Conservation (phyloP, 164 flowering plant species). For the Berberis thunbergii region DNA sequence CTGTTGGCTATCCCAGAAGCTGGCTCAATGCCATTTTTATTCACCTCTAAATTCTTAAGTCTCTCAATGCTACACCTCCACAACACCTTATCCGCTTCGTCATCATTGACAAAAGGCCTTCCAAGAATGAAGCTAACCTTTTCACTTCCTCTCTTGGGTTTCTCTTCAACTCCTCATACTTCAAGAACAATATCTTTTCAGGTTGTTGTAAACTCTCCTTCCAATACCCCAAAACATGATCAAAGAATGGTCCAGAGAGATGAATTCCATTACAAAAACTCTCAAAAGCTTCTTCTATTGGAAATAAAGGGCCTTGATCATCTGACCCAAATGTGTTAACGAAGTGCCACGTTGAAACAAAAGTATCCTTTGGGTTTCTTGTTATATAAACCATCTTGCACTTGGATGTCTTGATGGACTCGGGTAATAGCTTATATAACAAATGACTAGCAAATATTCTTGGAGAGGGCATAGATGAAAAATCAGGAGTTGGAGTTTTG, state of each 20-base stretch:
- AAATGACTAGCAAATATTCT: background rate
- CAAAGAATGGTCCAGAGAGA: conserved; percentile 2
- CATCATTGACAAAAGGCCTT: background rate
- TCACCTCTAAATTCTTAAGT: too few species aligned
- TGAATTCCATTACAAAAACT: conserved; percentile 1
- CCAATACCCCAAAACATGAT: conserved; percentile 2
- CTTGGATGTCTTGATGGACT: background rate
- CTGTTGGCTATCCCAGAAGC: too few species aligned
- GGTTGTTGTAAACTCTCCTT: background rate
- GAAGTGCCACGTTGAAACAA: background rate
- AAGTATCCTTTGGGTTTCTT: conserved; percentile 1
- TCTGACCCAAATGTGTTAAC: background rate
- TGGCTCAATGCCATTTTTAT: too few species aligned
- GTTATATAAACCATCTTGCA: background rate
- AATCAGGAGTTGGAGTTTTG: background rate
- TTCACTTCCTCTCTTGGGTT: background rate
- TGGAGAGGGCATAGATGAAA: background rate
- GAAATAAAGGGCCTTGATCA: background rate
- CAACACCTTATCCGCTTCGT: too few species aligned
- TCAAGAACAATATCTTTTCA: conserved; percentile 1
- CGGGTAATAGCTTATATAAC: background rate
- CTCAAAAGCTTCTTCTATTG: background rate
- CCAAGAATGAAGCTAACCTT: conserved; percentile 4
- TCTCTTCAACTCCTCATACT: conserved; percentile 4
- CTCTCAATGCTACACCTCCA: too few species aligned